Base-by-base conservation (phyloP, 2,329 filamentous ascomycete genomes). In the Talaromyces sp. region DNA sequence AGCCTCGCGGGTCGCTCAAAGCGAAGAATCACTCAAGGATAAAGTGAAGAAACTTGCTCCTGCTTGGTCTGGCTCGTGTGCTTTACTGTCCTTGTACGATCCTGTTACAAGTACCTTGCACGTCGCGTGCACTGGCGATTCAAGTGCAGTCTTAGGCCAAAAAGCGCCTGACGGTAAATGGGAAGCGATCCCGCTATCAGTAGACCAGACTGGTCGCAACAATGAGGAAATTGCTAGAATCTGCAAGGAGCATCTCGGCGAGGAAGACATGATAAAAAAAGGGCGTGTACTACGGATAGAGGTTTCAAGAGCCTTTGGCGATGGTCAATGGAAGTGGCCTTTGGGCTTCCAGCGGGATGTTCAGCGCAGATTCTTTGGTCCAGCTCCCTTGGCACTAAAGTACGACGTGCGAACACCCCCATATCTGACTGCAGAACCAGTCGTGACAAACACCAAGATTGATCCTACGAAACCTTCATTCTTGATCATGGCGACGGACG, bases 61-160 rank as follows among this genome's bases (percentile, higher is more conserved):
- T 29, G 73, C 72, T 22, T 78, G 80, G 61, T 76, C 82, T 1
- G 88, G 88, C 5, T 89, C 87, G 3, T 90, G 88, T 68, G 88
- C 88, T 11, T 77, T 90, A 0, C 78, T 91, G 1, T 82, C 87
- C 0, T 76, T 89, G 1, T 90, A 86, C 71, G 87, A 91, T 67
- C 81, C 86, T 0, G 65, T 70, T 0, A 78, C 79, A 1, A 79
- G 80, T 5, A 84, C 79, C 0, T 76, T 91, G 0, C 84, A 85
- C 27, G 87, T 89, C 2, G 89, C 89, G 0, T 88, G 87, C 67
- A 85, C 85, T 0, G 89, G 89, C 0, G 89, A 91, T 75, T 90
- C 86, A 0, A 83, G 88, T 40, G 88, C 88, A 11, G 87, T 91
- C 0, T 79, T 90, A 0, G 89, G 88, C 25, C 38, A 31, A 27